A percentile compares a stretch with the other conserved stretches of the same genome.
phyloP scores from a whole-genome alignment of 345 rosid species.

The sweet orange (Citrus sinensis) region DVS_A1.0 CM039166.1:20829001-20829500 shows the following conservation, averaged over 20 bases:
- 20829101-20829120: background rate
- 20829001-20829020: constrained; percentile 74
- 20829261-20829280: constrained; percentile 94
- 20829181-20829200: constrained; percentile 82
- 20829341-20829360: background rate
- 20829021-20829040: constrained; percentile 84
- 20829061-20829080: constrained; percentile 42
- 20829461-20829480: constrained; percentile 69
- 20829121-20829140: background rate
- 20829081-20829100: background rate
- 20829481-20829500: constrained; percentile 68
- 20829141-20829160: background rate
- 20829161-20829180: constrained; percentile 48
- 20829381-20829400: background rate
- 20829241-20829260: constrained; percentile 80
- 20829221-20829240: constrained; percentile 37
- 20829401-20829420: background rate
- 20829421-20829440: constrained; percentile 45
- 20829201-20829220: constrained; percentile 46
- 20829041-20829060: constrained; percentile 97
- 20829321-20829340: background rate
- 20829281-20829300: constrained; percentile 65
- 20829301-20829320: background rate
- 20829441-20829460: constrained; percentile 77
- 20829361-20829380: background rate